These are phyloP conservation scores for Raphanus raphanistrum DNA, from an alignment of 345 rosid genomes.

Conservation along the genomic window DNA sequence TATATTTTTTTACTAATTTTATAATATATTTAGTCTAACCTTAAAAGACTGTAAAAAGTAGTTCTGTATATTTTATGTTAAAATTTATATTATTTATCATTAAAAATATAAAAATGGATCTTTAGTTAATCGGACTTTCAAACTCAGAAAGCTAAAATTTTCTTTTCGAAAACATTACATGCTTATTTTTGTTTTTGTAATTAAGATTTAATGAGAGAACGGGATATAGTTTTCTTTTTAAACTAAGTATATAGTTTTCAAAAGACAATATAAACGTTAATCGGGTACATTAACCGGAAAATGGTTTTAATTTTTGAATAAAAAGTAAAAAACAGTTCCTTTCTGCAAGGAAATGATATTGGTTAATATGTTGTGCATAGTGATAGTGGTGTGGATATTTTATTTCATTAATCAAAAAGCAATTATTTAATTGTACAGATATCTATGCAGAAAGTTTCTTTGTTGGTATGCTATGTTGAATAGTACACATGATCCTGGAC, in stretches of 20 bases:
- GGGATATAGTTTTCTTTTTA: background rate
- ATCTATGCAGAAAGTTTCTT: constrained; percentile 4
- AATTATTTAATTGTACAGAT: background rate
- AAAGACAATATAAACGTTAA: background rate
- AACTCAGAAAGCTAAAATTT: background rate
- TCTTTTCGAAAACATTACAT: background rate
- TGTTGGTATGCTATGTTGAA: constrained; percentile 14
- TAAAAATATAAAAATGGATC: background rate
- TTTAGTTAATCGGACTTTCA: background rate
- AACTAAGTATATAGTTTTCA: background rate
- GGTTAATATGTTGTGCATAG: constrained; percentile 14
- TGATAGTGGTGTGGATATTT: background rate
- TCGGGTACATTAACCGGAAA: background rate
- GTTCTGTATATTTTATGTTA: background rate
- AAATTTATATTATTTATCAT: background rate
- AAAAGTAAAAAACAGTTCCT: background rate
- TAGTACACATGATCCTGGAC: constrained; percentile 36
- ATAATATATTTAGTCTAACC: background rate
- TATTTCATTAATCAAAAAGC: background rate
- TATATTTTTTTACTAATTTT: background rate
- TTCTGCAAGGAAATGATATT: background rate
- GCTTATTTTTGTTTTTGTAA: background rate
- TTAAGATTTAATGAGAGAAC: background rate
- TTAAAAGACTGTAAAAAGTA: background rate
- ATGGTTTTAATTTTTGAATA: background rate